These are phyloP conservation scores for Cladosporium colombiae DNA, from an alignment of 2,329 filamentous ascomycete genomes.

Conservation along the genomic window DNA sequence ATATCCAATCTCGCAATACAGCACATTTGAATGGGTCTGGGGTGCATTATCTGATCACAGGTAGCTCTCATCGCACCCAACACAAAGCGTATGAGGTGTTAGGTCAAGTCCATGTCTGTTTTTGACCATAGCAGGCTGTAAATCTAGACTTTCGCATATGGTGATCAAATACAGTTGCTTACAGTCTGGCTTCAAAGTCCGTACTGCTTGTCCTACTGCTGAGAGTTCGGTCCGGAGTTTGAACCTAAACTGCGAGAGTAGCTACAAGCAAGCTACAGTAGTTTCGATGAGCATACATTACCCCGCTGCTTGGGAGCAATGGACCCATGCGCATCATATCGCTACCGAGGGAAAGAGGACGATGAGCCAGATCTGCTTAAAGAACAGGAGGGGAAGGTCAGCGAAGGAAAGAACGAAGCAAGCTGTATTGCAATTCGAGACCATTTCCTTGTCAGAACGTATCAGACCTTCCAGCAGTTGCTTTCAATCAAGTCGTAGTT, in stretches of 20 bases:
- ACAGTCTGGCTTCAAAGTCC: background rate
- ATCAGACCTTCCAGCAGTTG: background rate
- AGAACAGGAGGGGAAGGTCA: background rate
- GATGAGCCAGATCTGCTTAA: background rate
- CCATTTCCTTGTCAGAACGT: background rate
- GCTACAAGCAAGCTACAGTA: background rate
- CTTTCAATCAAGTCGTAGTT: background rate
- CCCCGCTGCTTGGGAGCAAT: conserved; percentile 10
- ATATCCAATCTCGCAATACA: background rate
- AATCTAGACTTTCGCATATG: background rate
- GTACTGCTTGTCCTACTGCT: background rate
- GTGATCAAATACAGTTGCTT: background rate
- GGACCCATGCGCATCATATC: background rate
- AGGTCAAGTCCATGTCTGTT: background rate
- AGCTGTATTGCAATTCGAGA: background rate
- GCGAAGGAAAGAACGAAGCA: background rate
- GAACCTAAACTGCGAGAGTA: background rate
- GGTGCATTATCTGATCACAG: background rate
- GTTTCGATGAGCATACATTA: background rate
- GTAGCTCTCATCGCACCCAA: background rate
- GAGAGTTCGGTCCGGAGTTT: background rate
- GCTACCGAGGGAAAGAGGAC: conserved; percentile 8
- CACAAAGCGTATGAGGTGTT: background rate
- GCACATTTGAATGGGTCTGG: background rate
- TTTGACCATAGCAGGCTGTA: background rate